phyloP scores from a whole-genome alignment of 176 grass and related monocot genomes.

The Eragrostis nindensis region DNA sequence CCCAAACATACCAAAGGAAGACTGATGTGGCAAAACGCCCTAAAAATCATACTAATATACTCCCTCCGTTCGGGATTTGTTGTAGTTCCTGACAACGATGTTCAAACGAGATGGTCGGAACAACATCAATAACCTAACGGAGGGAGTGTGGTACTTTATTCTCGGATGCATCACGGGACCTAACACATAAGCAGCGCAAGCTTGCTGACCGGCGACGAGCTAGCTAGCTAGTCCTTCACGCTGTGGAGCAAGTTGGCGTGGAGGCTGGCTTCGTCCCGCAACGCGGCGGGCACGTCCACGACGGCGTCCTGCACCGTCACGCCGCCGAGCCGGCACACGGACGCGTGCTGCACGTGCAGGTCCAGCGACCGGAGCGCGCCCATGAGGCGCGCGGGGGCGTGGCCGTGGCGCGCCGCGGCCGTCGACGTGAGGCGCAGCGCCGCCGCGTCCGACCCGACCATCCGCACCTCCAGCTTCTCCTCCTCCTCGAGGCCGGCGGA shows the following conservation, averaged over 20 bases:
- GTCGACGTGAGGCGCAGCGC: constrained; percentile 21
- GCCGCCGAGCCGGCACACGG: constrained; percentile 36
- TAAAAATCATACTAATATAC: too few species aligned
- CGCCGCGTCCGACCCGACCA: constrained; percentile 31
- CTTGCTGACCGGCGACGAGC: not conserved
- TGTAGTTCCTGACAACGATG: too few species aligned
- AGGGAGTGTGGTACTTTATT: too few species aligned
- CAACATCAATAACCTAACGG: too few species aligned
- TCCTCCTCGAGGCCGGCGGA: not conserved
- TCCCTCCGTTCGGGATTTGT: too few species aligned
- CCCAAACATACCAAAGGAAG: not conserved
- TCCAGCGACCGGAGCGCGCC: constrained; percentile 41
- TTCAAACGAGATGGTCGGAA: too few species aligned
- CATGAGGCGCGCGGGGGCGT: constrained; percentile 58
- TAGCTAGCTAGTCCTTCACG: not conserved
- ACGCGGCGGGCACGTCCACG: constrained; percentile 45
- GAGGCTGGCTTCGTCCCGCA: constrained; percentile 27
- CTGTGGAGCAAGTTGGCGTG: constrained; percentile 39
- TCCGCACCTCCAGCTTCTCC: constrained; percentile 24
- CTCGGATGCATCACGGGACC: too few species aligned
- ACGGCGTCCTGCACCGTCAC: constrained; percentile 58
- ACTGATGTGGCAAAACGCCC: too few species aligned
- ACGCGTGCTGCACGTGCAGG: constrained; percentile 55
- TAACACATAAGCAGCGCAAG: not conserved
- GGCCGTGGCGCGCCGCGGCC: constrained; percentile 1